phyloP scores from a whole-genome alignment of 2,329 filamentous ascomycete species.

The Verticillium alfalfae region DNA sequence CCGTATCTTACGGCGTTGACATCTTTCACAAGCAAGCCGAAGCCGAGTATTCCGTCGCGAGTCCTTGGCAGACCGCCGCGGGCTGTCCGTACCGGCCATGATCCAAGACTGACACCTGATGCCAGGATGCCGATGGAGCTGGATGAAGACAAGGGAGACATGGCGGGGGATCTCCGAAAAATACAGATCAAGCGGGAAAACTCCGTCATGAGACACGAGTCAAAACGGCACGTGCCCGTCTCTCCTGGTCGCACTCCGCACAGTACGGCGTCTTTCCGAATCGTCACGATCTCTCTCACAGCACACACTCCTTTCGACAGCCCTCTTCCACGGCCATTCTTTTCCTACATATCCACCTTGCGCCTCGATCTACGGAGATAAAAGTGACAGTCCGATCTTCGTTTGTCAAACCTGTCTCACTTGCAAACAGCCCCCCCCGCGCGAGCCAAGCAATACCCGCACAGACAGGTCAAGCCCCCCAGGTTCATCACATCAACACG shows the following conservation, averaged over 20 bases:
- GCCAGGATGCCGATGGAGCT: background rate
- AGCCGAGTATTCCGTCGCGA: constrained; percentile 18
- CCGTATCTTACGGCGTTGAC: constrained; percentile 44
- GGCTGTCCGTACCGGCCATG: constrained; percentile 4
- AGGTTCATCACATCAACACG: background rate
- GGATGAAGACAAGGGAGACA: background rate
- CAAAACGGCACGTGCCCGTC: background rate
- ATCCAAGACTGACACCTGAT: background rate
- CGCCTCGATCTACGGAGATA: too few species aligned
- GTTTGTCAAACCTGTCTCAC: too few species aligned
- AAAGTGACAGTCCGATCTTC: too few species aligned
- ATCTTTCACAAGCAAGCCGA: constrained; percentile 18
- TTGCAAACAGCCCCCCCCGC: background rate
- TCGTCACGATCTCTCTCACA: background rate
- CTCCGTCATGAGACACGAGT: background rate
- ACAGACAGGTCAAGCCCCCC: background rate
- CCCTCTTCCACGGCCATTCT: background rate
- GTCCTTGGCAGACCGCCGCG: constrained; percentile 10
- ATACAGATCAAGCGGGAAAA: background rate
- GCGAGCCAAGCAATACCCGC: background rate
- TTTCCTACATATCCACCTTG: background rate
- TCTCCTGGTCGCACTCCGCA: background rate
- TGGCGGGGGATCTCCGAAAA: background rate
- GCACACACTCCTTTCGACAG: background rate
- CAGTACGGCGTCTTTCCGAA: background rate